phyloP scores from a whole-genome alignment of 805 yeast species.

The Zygosaccharomyces bisporus region DNA sequence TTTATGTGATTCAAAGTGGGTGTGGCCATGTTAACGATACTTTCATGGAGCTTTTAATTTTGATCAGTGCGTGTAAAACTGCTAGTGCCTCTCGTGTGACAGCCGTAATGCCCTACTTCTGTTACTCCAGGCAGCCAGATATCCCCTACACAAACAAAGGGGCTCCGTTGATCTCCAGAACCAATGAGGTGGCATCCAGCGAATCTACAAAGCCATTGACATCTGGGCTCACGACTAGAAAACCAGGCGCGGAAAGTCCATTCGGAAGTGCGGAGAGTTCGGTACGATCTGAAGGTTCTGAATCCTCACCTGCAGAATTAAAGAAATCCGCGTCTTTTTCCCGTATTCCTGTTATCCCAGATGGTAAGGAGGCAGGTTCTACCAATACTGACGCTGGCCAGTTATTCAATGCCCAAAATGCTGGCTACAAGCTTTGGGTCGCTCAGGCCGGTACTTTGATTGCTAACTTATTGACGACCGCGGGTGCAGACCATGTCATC shows the following conservation, averaged over 20 bases:
- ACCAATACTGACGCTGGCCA: constrained; percentile 30
- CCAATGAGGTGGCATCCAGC: constrained; percentile 36
- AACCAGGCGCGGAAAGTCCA: constrained; percentile 25
- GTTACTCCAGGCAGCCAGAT: constrained; percentile 95
- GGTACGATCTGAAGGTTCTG: constrained; percentile 23
- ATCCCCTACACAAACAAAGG: constrained; percentile 77
- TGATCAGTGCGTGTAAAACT: constrained; percentile 88
- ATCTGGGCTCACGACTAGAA: constrained; percentile 36
- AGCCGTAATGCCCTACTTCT: constrained; percentile 89
- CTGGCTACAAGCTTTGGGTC: constrained; percentile 90
- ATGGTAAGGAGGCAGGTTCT: constrained; percentile 28
- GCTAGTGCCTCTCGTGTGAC: constrained; percentile 88
- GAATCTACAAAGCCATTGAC: constrained; percentile 45
- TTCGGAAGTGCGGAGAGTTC: constrained; percentile 19
- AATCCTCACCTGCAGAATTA: constrained; percentile 14
- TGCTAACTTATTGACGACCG: constrained; percentile 80
- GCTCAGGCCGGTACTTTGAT: constrained; percentile 92
- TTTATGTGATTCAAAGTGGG: constrained; percentile 80
- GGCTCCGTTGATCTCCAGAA: constrained; percentile 53
- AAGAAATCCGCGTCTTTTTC: constrained; percentile 26
- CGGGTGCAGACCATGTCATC: constrained; percentile 95
- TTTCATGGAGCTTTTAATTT: constrained; percentile 74
- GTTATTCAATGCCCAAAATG: constrained; percentile 41
- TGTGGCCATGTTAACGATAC: constrained; percentile 86
- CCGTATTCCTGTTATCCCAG: constrained; percentile 38